Evolutionary conservation across 106 monocot genomes (phyloP), one percentile per base, ranked within the genome.

Genomic region (Acorus gramineus): DNA sequence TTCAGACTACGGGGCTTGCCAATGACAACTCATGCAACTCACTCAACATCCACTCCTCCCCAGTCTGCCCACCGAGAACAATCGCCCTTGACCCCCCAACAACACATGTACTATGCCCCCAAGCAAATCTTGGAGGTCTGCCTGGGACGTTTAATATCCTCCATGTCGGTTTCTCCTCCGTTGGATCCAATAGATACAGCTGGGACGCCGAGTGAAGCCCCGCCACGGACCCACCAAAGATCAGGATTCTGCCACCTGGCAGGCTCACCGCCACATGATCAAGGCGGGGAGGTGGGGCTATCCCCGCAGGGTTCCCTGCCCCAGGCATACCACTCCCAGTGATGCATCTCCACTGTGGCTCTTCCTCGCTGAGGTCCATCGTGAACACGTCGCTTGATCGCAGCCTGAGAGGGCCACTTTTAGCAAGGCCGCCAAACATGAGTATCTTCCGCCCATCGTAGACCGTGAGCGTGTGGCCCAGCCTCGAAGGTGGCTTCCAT

Each of bases 361-460:
- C 76, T 1, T 77, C 86, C 61, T 90, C 94, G 49, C 85, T 86
- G 47, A 87, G 64, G 70, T 95, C 94, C 80, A 95, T 71, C 3
- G 90, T 95, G 74, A 80, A 95, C 63, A 94, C 93, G 53, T 94
- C 93, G 55, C 86, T 89, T 2, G 93, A 94, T 11, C 93, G 78
- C 50, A 94, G 60, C 10, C 93, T 57, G 2, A 94, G 77, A 6
- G 93, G 93, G 0, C 93, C 93, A 70, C 89, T 90, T 74, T 90
- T 95, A 11, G 94, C 94, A 55, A 95, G 78, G 11, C 94, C 94
- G 49, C 94, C 94, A 74, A 95, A 95, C 94, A 95, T 95, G 56
- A 95, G 56, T 45, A 90, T 84, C 54, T 94, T 94, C 49, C 86
- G 61, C 9, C 86, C 79, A 61, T 78, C 89, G 63, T 94, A 94